Evolutionary conservation across 257 asterid species (phyloP).

Genomic region (Henckelia pumila): DNA sequence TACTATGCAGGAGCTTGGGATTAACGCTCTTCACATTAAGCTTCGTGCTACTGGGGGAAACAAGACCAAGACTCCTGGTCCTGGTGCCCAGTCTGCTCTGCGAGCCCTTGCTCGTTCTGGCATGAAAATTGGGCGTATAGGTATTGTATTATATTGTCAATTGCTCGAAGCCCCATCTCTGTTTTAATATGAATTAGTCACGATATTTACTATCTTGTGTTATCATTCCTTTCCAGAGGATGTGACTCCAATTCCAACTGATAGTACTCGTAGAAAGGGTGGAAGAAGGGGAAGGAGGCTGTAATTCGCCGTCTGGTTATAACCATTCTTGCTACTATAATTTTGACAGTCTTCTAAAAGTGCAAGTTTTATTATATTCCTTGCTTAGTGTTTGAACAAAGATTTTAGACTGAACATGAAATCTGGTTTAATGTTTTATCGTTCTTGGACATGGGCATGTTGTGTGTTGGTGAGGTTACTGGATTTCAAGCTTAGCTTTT

Average conservation of each 20-base stretch:
- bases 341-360: not conserved
- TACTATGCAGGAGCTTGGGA: conserved; percentile 68
- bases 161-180: not conserved
- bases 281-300: conserved; percentile 77
- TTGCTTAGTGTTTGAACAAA: conserved; percentile 5
- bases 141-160: conserved; percentile 31
- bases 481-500: conserved; percentile 12
- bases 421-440: conserved; percentile 17
- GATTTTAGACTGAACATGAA: conserved; percentile 15
- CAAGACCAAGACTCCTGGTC: conserved; percentile 95
- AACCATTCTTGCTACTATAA: not conserved
- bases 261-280: conserved; percentile 71
- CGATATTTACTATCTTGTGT: not conserved
- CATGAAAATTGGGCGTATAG: conserved; percentile 95
- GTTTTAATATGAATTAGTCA: not conserved
- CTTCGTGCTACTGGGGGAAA: conserved; percentile 96
- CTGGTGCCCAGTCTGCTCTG: conserved; percentile 96
- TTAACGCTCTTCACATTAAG: conserved; percentile 81
- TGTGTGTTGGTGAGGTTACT: conserved; percentile 22
- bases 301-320: conserved; percentile 19
- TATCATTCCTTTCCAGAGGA: conserved; percentile 51
- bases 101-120: conserved; percentile 95
- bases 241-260: conserved; percentile 72
- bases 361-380: conserved; percentile 15
- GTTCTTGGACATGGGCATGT: conserved; percentile 5